Conservation (phyloP, 177 flowering plant genomes). For the Vitis hybrid region DNA sequence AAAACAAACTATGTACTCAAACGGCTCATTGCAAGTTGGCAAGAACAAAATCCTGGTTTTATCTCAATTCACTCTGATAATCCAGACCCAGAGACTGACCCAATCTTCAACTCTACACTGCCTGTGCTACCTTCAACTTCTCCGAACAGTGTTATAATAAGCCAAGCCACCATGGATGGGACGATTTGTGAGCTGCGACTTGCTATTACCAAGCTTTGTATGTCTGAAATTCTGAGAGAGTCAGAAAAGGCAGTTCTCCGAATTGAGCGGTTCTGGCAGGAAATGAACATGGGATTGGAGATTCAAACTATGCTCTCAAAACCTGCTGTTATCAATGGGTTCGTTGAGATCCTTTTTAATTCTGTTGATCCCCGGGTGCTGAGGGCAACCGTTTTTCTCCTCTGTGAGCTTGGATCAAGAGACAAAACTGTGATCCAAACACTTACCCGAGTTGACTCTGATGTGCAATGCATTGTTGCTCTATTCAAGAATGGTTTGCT, state of each 20-base stretch:
- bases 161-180: slow-evolving; percentile 53
- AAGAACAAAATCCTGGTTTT: slow-evolving; percentile 44
- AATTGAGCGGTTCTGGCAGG: slow-evolving; percentile 60
- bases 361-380: slow-evolving; percentile 59
- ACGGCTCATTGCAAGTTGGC: slow-evolving; percentile 80
- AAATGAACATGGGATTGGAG: slow-evolving; percentile 40
- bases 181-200: slow-evolving; percentile 44
- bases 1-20: slow-evolving; percentile 82
- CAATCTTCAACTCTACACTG: slow-evolving; percentile 1
- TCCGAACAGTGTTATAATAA: slow-evolving; percentile 63
- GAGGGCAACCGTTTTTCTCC: slow-evolving; percentile 52
- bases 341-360: slow-evolving; percentile 74
- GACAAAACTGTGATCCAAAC: slow-evolving; percentile 60
- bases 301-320: slow-evolving; percentile 51
- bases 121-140: slow-evolving; percentile 43
- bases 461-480: slow-evolving; percentile 61
- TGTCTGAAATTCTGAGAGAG: slow-evolving; percentile 56
- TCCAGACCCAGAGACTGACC: slow-evolving; percentile 13
- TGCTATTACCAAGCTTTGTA: slow-evolving; percentile 59
- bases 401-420: slow-evolving; percentile 66
- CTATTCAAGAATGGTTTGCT: slow-evolving; percentile 68
- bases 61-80: slow-evolving; percentile 22
- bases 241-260: slow-evolving; percentile 66
- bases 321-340: slow-evolving; percentile 67
- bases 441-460: slow-evolving; percentile 67